Conservation (phyloP, 768 basidiomycete species). For the Leccinum longicurvipes region DNA sequence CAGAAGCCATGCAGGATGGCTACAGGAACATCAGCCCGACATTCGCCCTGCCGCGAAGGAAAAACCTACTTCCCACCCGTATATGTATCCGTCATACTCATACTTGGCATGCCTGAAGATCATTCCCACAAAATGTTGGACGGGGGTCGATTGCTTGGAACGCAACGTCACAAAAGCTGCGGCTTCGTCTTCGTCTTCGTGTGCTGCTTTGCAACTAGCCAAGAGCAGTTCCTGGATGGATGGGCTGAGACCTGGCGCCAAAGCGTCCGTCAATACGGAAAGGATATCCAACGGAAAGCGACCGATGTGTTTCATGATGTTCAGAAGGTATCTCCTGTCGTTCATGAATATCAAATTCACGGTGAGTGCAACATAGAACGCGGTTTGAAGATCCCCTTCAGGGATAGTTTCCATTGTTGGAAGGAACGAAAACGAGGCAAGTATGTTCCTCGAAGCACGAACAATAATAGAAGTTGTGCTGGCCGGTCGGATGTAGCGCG, state of each 20-base stretch:
- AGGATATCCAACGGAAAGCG: constrained; percentile 42
- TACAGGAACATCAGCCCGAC: constrained; percentile 2
- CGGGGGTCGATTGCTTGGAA: constrained; percentile 17
- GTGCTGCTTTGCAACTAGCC: constrained; percentile 27
- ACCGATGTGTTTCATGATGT: constrained; percentile 32
- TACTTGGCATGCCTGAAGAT: constrained; percentile 40
- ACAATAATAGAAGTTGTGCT: constrained; percentile 37
- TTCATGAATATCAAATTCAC: constrained; percentile 37
- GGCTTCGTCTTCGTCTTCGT: constrained; percentile 31
- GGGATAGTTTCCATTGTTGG: constrained; percentile 19
- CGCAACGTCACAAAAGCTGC: constrained; percentile 27
- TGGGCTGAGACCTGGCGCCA: constrained; percentile 33
- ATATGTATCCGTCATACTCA: constrained; percentile 42
- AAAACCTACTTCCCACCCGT: constrained; percentile 46
- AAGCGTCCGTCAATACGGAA: constrained; percentile 38
- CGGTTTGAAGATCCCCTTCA: constrained; percentile 34
- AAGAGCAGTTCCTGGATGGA: constrained; percentile 27
- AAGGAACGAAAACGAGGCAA: constrained; percentile 29
- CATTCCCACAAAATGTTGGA: constrained; percentile 50
- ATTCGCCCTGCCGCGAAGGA: not conserved
- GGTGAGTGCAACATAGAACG: constrained; percentile 36
- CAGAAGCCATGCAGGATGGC: constrained; percentile 37
- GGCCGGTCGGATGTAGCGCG: constrained; percentile 29
- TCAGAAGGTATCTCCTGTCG: constrained; percentile 31
- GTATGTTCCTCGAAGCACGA: constrained; percentile 39